Conservation (phyloP, 2,329 filamentous ascomycete species). For the Diaporthe batatas region DNA sequence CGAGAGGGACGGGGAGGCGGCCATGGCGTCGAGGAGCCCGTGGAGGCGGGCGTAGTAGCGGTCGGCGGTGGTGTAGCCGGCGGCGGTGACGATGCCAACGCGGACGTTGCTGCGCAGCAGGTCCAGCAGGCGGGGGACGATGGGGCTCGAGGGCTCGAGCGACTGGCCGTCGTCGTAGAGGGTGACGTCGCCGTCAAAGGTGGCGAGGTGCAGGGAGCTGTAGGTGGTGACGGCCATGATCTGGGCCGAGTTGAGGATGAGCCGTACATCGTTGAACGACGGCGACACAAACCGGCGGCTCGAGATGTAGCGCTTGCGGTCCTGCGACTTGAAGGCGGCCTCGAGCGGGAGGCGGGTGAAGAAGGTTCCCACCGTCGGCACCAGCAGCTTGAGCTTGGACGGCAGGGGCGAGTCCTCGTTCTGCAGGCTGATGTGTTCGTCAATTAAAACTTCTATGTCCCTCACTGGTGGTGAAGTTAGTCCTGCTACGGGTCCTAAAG, state of each 20-base stretch:
- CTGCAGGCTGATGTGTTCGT: slow-evolving; percentile 77
- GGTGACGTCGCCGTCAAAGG: slow-evolving; percentile 98
- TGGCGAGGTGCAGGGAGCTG: slow-evolving; percentile 84
- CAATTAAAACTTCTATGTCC: slow-evolving; percentile 88
- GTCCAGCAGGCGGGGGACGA: slow-evolving; percentile 76
- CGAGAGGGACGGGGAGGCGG: slow-evolving; percentile 69
- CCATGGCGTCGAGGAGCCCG: slow-evolving; percentile 86
- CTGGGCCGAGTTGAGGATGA: slow-evolving; percentile 95
- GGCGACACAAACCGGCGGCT: slow-evolving; percentile 93
- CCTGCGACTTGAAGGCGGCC: slow-evolving; percentile 92
- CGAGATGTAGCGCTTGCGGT: slow-evolving; percentile 87
- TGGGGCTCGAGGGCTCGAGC: slow-evolving; percentile 79
- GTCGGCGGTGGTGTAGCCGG: slow-evolving; percentile 89
- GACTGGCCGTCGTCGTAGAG: slow-evolving; percentile 92
- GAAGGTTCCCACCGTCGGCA: slow-evolving; percentile 92
- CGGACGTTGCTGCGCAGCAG: slow-evolving; percentile 84
- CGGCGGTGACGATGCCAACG: slow-evolving; percentile 96
- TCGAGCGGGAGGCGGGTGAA: slow-evolving; percentile 90
- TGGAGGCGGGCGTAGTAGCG: slow-evolving; percentile 89
- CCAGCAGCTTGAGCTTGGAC: slow-evolving; percentile 92
- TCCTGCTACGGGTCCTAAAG: no score
- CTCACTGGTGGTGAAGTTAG: no score
- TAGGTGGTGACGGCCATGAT: slow-evolving; percentile 86
- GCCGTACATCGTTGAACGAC: slow-evolving; percentile 95
- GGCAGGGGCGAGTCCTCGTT: slow-evolving; percentile 68